Conservation (phyloP, 345 rosid genomes). For the Litchi chinensis region DNA sequence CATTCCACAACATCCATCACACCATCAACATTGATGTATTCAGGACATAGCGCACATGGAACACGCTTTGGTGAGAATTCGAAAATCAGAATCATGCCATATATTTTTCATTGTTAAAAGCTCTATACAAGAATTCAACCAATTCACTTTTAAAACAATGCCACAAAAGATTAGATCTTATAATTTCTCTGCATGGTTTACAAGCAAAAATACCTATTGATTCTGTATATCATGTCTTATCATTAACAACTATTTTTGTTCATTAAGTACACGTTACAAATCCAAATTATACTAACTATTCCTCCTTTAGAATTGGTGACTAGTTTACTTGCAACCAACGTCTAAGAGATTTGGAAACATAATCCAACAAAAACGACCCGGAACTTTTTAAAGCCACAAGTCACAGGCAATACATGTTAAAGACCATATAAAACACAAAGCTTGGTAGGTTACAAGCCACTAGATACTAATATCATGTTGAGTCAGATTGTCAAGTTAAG, state of each 20-base stretch:
- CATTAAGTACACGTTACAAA: not conserved
- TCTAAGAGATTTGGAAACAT: not conserved
- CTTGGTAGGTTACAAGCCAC: not conserved
- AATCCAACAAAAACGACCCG: not conserved
- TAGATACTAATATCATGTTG: not conserved
- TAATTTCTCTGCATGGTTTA: not conserved
- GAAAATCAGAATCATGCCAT: not conserved
- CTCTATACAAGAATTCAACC: not conserved
- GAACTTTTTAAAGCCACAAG: not conserved
- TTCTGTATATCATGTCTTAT: not conserved
- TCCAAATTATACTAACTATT: not conserved
- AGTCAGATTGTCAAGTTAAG: not conserved
- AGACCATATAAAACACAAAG: not conserved
- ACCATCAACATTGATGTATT: not conserved
- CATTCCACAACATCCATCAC: not conserved
- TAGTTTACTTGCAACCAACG: not conserved
- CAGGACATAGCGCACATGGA: not conserved
- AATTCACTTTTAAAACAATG: not conserved
- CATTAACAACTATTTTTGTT: not conserved
- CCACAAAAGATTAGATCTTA: not conserved
- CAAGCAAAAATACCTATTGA: not conserved
- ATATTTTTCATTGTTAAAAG: not conserved
- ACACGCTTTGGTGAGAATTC: not conserved
- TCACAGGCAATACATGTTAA: not conserved
- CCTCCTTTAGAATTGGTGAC: not conserved